These are phyloP conservation scores for Lineolata rhizophorae DNA, from an alignment of 495 filamentous ascomycete species.

Conservation along the genomic window DNA sequence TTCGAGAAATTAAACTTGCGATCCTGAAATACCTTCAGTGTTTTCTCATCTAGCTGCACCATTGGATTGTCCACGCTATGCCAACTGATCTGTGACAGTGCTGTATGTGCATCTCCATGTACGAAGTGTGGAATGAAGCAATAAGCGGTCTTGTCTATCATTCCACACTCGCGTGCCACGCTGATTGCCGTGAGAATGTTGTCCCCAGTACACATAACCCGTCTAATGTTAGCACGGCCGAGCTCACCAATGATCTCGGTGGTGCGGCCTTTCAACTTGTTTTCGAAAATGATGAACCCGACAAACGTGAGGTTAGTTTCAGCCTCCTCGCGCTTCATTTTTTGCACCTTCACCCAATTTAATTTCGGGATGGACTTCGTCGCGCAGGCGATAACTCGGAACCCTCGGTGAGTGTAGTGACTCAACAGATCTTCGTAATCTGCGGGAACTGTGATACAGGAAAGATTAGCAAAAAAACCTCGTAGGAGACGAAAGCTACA, in stretches of 20 bases:
- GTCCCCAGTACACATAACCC: constrained; percentile 95
- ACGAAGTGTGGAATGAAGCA: constrained; percentile 84
- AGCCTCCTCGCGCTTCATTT: constrained; percentile 67
- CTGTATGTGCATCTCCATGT: constrained; percentile 44
- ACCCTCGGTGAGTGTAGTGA: constrained; percentile 87
- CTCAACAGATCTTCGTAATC: constrained; percentile 77
- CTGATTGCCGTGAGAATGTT: constrained; percentile 96
- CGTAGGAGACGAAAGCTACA: no score
- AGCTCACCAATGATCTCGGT: constrained; percentile 60
- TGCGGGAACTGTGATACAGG: no score
- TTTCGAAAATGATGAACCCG: constrained; percentile 97
- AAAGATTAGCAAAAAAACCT: no score
- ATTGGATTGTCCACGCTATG: constrained; percentile 74
- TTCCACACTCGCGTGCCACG: constrained; percentile 76
- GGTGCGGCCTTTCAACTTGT: constrained; percentile 82
- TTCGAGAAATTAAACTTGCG: no score
- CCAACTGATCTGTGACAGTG: constrained; percentile 56
- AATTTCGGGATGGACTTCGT: constrained; percentile 68
- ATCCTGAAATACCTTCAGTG: no score
- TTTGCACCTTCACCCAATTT: constrained; percentile 84
- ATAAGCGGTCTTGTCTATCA: constrained; percentile 58
- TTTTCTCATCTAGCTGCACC: constrained; percentile 52
- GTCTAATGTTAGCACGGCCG: constrained; percentile 63
- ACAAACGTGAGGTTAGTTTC: constrained; percentile 68
- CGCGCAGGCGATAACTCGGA: constrained; percentile 92